Evolutionary conservation across 306 rosid genomes (phyloP).

Genomic region (Macrotyloma uniflorum): DNA sequence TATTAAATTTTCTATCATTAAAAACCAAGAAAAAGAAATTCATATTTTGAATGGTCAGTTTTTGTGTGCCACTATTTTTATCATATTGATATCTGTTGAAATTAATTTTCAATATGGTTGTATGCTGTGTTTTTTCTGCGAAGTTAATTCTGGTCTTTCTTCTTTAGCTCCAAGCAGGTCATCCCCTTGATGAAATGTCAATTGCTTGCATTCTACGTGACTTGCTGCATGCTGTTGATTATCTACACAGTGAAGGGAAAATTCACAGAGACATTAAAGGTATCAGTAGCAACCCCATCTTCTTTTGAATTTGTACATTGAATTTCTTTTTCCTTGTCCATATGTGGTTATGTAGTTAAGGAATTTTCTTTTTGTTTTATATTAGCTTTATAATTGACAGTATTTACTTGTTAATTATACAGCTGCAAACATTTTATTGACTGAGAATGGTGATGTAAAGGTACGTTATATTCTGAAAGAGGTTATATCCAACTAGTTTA

Average conservation of each 20-base stretch:
- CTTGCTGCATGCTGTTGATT: constrained; percentile 93
- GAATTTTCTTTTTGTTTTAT: constrained; percentile 19
- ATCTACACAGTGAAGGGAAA: constrained; percentile 92
- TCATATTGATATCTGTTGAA: neutral
- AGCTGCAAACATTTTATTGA: constrained; percentile 96
- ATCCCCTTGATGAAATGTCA: constrained; percentile 92
- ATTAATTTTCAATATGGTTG: constrained; percentile 1
- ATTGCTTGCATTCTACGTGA: constrained; percentile 94
- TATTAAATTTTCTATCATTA: neutral
- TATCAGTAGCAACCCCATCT: constrained; percentile 30
- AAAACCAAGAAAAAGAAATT: neutral
- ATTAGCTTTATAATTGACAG: constrained; percentile 39
- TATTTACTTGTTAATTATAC: constrained; percentile 54
- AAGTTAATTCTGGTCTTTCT: constrained; percentile 38
- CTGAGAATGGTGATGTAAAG: constrained; percentile 97
- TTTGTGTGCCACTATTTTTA: neutral
- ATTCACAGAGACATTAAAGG: constrained; percentile 99
- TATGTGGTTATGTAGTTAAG: constrained; percentile 3
- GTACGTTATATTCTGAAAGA: constrained; percentile 47
- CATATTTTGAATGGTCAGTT: constrained; percentile 18
- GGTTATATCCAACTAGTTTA: constrained; percentile 10
- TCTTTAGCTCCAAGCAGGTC: constrained; percentile 93
- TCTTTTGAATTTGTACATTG: constrained; percentile 22
- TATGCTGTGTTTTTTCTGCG: constrained; percentile 11
- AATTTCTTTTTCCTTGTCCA: constrained; percentile 18